phyloP scores from a whole-genome alignment of 2,329 filamentous ascomycete genomes.

The Ophiostoma sp. region DNA sequence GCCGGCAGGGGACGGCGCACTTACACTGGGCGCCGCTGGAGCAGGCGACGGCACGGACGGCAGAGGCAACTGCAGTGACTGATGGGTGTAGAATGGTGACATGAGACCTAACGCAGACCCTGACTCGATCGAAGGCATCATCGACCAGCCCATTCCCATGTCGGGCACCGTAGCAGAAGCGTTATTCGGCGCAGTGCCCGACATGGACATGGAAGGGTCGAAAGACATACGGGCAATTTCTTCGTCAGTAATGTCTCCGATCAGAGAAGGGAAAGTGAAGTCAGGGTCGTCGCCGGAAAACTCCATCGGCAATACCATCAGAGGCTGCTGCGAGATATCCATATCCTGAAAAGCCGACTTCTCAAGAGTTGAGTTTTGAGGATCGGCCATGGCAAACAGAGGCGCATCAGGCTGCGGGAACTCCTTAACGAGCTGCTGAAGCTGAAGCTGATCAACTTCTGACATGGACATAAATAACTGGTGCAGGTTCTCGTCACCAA shows the following conservation, averaged over 20 bases:
- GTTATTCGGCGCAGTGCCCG: background rate
- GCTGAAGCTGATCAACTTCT: background rate
- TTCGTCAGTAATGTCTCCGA: background rate
- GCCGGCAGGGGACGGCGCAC: background rate
- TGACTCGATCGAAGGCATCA: background rate
- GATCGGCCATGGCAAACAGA: background rate
- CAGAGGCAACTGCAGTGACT: background rate
- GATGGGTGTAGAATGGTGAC: no score
- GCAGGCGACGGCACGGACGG: background rate
- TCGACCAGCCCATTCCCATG: background rate
- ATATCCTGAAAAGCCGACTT: no score
- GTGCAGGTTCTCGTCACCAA: background rate
- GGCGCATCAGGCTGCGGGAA: background rate
- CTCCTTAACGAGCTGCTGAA: background rate
- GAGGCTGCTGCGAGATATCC: background rate
- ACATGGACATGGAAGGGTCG: background rate
- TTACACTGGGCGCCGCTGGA: background rate
- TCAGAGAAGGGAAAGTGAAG: background rate
- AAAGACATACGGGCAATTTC: background rate
- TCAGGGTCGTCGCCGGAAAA: background rate
- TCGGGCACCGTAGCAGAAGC: background rate
- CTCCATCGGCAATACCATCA: background rate
- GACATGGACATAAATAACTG: background rate
- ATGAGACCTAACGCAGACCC: no score
- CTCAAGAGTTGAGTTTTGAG: no score